Conservation (phyloP, 129 eudicot species). For the Flaveria trinervia region DNA sequence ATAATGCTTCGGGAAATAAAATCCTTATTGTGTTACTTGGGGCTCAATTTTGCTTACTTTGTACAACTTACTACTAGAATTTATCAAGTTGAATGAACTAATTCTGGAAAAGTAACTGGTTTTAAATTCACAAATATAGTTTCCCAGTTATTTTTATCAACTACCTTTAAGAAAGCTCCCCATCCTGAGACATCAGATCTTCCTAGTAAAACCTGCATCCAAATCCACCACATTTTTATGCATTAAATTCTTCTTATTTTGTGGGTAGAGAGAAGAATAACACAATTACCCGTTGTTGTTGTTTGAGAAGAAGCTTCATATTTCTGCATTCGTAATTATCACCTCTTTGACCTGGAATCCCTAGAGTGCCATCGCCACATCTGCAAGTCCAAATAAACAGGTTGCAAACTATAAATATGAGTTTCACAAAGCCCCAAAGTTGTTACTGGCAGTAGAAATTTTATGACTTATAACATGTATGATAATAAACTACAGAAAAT, state of each 20-base stretch:
- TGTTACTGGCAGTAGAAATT: conserved; percentile 12
- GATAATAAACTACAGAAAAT: not conserved
- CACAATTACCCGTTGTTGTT: conserved; percentile 75
- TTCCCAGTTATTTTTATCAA: not conserved
- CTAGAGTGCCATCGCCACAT: conserved; percentile 95
- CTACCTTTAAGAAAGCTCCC: conserved; percentile 98
- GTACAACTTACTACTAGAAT: not conserved
- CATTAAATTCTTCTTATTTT: not conserved
- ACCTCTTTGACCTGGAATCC: conserved; percentile 80
- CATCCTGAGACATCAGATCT: conserved; percentile 92
- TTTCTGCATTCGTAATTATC: conserved; percentile 85
- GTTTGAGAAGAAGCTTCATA: conserved; percentile 97
- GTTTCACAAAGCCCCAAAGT: not conserved
- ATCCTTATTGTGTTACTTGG: not conserved
- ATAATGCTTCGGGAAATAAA: not conserved
- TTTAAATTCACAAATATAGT: not conserved
- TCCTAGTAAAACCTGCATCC: conserved; percentile 69
- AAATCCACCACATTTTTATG: conserved; percentile 6
- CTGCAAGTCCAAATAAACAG: conserved; percentile 47
- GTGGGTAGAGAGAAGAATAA: not conserved
- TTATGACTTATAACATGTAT: not conserved
- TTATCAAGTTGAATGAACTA: not conserved
- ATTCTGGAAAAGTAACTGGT: not conserved
- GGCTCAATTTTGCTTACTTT: not conserved
- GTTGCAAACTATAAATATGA: conserved; percentile 14